Evolutionary conservation across 2,329 filamentous ascomycete species (phyloP).

Genomic region (Ascochyta lentis): DNA sequence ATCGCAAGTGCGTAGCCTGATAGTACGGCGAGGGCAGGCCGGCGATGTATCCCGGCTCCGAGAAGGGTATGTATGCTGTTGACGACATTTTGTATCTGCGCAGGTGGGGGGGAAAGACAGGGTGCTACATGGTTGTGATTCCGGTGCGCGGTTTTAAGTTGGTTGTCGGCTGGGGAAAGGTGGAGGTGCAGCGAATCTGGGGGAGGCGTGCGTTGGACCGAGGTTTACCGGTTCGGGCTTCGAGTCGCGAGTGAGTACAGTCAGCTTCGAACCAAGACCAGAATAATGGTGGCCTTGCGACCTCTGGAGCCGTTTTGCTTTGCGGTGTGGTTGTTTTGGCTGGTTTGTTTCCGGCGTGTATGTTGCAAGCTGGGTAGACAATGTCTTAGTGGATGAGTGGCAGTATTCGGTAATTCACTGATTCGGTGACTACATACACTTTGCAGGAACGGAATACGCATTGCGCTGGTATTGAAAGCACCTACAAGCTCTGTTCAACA

Average conservation of each 20-base stretch:
- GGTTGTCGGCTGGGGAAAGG: background rate
- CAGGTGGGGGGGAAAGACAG: background rate
- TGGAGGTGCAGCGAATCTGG: conserved; percentile 8
- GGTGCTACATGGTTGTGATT: background rate
- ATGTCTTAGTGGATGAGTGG: too few relatives aligned
- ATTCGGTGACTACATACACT: too few relatives aligned
- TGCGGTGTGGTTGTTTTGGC: too few relatives aligned
- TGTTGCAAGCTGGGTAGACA: too few relatives aligned
- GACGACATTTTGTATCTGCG: conserved; percentile 34
- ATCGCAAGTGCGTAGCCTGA: conserved; percentile 67
- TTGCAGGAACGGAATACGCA: too few relatives aligned
- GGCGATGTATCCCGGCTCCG: conserved; percentile 73
- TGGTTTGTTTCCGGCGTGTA: too few relatives aligned
- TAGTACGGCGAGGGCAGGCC: conserved; percentile 77
- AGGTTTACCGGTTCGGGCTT: conserved; percentile 12
- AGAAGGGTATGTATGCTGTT: conserved; percentile 64
- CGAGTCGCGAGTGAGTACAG: background rate
- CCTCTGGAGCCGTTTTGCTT: too few relatives aligned
- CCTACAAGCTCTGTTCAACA: too few relatives aligned
- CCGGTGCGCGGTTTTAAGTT: background rate
- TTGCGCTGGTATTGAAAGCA: too few relatives aligned
- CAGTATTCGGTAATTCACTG: too few relatives aligned
- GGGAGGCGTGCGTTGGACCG: conserved; percentile 10
- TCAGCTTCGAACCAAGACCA: too few relatives aligned
- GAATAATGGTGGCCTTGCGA: too few relatives aligned